Conservation (phyloP, 2,329 filamentous ascomycete species). For the Clonostachys rhizophaga region DNA sequence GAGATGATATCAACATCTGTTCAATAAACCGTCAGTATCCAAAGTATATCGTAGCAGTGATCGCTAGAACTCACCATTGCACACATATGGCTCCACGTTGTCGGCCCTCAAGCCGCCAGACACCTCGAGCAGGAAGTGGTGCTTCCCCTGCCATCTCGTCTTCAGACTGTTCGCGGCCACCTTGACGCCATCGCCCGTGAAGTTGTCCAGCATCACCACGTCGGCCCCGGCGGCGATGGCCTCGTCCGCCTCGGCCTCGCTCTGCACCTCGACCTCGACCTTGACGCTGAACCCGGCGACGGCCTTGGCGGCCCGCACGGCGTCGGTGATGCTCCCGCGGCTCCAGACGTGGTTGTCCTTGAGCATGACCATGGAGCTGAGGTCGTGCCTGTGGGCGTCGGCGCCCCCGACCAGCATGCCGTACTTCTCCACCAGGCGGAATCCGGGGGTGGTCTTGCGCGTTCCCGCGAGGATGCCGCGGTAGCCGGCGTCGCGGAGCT, state of each 20-base stretch:
- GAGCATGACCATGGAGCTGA: conserved; percentile 95
- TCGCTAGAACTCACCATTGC: conserved; percentile 50
- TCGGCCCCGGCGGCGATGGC: conserved; percentile 89
- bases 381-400: conserved; percentile 86
- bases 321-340: conserved; percentile 77
- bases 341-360: conserved; percentile 99
- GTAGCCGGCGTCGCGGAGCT: conserved; percentile 66
- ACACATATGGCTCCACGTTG: conserved; percentile 81
- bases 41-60: no score
- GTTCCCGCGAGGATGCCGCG: conserved; percentile 85
- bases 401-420: conserved; percentile 93
- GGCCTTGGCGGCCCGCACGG: conserved; percentile 77
- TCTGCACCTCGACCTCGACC: conserved; percentile 93
- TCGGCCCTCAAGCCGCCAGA: conserved; percentile 83
- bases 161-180: conserved; percentile 72
- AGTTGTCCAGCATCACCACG: conserved; percentile 97
- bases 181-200: conserved; percentile 73
- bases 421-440: conserved; percentile 95
- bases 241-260: conserved; percentile 82
- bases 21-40: not conserved
- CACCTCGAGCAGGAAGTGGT: conserved; percentile 80
- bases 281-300: conserved; percentile 89
- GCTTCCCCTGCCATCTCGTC: conserved; percentile 71
- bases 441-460: conserved; percentile 94
- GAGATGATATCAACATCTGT: conserved; percentile 91